These are phyloP conservation scores for Phytopythium helicoides DNA, from an alignment of 352 stramenopile species.

Conservation along the genomic window DNA sequence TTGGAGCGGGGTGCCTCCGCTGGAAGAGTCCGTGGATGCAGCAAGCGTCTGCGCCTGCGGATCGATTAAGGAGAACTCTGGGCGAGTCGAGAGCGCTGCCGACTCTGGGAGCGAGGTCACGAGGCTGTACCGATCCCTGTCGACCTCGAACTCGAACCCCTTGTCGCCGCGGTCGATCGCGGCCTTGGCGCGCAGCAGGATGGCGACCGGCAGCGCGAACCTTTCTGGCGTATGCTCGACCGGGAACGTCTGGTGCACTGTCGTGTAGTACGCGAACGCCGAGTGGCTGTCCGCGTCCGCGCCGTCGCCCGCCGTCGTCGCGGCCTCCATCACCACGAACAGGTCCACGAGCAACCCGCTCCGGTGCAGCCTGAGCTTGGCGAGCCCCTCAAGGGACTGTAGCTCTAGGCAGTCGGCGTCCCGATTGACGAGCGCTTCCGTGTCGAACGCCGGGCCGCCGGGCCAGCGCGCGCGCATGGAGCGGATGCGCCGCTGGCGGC, in stretches of 20 bases:
- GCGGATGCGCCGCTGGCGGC: conserved; percentile 15
- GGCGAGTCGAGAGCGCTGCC: conserved; percentile 34
- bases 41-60: conserved; percentile 8
- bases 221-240: conserved; percentile 21
- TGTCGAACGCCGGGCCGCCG: conserved; percentile 14
- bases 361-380: conserved; percentile 33
- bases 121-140: conserved; percentile 4
- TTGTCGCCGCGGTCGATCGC: conserved; percentile 20
- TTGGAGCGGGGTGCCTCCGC: conserved; percentile 19
- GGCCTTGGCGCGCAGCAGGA: conserved; percentile 28
- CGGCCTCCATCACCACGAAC: conserved; percentile 24
- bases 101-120: conserved; percentile 32
- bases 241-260: conserved; percentile 42
- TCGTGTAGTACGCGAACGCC: conserved; percentile 32
- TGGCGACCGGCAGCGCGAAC: conserved; percentile 37
- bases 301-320: conserved; percentile 12
- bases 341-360: conserved; percentile 38
- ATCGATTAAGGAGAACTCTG: conserved; percentile 44
- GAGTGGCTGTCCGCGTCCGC: neutral
- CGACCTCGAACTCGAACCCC: conserved; percentile 21
- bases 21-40: neutral
- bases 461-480: conserved; percentile 30
- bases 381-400: conserved; percentile 62
- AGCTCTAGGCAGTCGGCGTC: conserved; percentile 44
- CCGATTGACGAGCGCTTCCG: conserved; percentile 28